These are phyloP conservation scores for Globisporangium yorkense DNA, from an alignment of 352 stramenopile genomes.

Conservation along the genomic window DNA sequence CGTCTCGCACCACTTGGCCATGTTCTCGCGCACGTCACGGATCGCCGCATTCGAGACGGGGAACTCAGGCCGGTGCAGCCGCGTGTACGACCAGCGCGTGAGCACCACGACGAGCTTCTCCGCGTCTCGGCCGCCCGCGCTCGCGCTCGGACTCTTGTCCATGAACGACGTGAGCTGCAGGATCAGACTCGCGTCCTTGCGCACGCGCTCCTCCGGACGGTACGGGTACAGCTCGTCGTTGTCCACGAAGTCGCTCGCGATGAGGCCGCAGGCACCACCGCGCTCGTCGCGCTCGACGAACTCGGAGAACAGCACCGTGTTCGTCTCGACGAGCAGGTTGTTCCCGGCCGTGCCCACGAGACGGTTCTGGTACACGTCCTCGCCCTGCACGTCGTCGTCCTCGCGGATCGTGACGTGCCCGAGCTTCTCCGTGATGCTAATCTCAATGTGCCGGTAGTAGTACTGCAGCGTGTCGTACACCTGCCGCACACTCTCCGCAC, in stretches of 20 bases:
- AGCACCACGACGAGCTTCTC: constrained; percentile 33
- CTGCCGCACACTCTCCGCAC: constrained; percentile 16
- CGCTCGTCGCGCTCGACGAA: constrained; percentile 16
- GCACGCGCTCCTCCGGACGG: constrained; percentile 25
- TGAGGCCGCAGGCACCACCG: constrained; percentile 19
- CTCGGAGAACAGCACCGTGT: constrained; percentile 28
- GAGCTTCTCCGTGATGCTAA: constrained; percentile 36
- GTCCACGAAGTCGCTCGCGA: constrained; percentile 32
- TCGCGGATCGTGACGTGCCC: constrained; percentile 37
- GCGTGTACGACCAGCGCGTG: constrained; percentile 32
- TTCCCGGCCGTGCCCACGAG: constrained; percentile 18
- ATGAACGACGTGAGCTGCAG: constrained; percentile 17
- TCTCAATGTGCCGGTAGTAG: constrained; percentile 38
- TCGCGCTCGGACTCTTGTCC: neutral
- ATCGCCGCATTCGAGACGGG: constrained; percentile 5
- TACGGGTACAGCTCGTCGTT: constrained; percentile 41
- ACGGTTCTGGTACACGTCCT: constrained; percentile 25
- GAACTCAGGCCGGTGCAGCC: constrained; percentile 23
- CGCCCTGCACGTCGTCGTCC: constrained; percentile 25
- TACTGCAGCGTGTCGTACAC: constrained; percentile 33
- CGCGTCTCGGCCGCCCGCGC: constrained; percentile 8
- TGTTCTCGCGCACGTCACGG: neutral
- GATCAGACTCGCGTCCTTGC: constrained; percentile 33
- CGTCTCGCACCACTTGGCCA: constrained; percentile 2
- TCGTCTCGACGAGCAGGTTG: constrained; percentile 26